Evolutionary conservation across 495 filamentous ascomycete species (phyloP).

Genomic region (Penicillium pulvis): DNA sequence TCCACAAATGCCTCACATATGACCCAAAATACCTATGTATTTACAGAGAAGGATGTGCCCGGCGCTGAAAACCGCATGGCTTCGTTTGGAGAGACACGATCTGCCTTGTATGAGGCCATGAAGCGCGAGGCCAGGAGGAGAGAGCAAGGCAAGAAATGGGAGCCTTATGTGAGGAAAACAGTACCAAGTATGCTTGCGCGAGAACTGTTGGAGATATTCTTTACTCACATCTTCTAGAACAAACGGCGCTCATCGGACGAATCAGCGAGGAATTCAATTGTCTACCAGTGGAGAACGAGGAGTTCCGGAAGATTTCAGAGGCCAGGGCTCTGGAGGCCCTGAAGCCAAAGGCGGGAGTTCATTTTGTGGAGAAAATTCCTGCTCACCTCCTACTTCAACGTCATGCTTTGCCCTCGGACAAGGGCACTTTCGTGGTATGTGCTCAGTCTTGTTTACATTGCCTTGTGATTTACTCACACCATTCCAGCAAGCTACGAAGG

Average conservation of each 20-base stretch:
- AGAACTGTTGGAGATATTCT: background rate
- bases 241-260: slow-evolving; percentile 73
- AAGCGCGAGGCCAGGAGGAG: slow-evolving; percentile 50
- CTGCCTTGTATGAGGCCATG: slow-evolving; percentile 48
- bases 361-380: slow-evolving; percentile 44
- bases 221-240: slow-evolving; percentile 57
- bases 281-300: slow-evolving; percentile 71
- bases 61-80: slow-evolving; percentile 44
- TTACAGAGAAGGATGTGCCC: slow-evolving; percentile 34
- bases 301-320: slow-evolving; percentile 64
- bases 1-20: slow-evolving; percentile 48
- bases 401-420: slow-evolving; percentile 39
- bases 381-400: slow-evolving; percentile 41
- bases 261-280: slow-evolving; percentile 78
- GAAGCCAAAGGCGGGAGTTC: slow-evolving; percentile 58
- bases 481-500: slow-evolving; percentile 40
- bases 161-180: slow-evolving; percentile 72
- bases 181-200: slow-evolving; percentile 68
- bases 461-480: slow-evolving; percentile 17
- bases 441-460: background rate
- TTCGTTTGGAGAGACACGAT: slow-evolving; percentile 47
- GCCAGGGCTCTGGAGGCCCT: slow-evolving; percentile 62
- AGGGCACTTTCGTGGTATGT: slow-evolving; percentile 48
- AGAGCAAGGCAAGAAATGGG: slow-evolving; percentile 60
- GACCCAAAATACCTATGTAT: slow-evolving; percentile 73